Percentiles rank a stretch among this genome's conserved stretches.
Conservation (phyloP, 2,329 filamentous ascomycete genomes). For the Colletotrichum endophyticum region DNA sequence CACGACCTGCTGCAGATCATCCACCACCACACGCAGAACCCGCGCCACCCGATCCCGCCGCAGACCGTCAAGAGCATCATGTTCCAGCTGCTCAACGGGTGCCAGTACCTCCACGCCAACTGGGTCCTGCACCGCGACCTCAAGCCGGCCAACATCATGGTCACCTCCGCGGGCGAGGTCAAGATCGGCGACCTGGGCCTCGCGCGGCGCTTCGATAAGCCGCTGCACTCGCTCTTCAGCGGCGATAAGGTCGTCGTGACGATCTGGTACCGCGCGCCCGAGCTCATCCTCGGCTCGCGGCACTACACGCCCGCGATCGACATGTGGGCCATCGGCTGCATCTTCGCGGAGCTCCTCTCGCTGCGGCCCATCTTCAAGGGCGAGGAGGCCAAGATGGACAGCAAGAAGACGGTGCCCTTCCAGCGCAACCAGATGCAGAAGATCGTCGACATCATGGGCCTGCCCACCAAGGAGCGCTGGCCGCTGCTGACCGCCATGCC, state of each 20-base stretch:
- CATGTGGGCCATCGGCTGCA: constrained; percentile 97
- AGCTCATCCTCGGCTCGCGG: constrained; percentile 87
- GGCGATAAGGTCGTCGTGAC: constrained; percentile 99
- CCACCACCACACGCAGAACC: constrained; percentile 92
- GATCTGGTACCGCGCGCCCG: constrained; percentile 97
- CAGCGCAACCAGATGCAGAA: constrained; percentile 99
- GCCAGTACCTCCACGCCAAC: constrained; percentile 92
- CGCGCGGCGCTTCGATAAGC: constrained; percentile 92
- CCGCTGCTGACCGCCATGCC: constrained; percentile 84
- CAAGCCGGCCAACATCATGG: constrained; percentile 99
- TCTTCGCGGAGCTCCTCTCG: constrained; percentile 92
- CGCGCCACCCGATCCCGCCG: constrained; percentile 86
- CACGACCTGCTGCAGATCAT: constrained; percentile 98
- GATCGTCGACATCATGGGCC: constrained; percentile 94
- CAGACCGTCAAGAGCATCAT: constrained; percentile 91
- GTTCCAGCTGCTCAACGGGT: constrained; percentile 93
- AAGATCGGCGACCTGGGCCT: constrained; percentile 95
- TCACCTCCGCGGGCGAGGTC: constrained; percentile 86
- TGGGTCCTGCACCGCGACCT: constrained; percentile 98
- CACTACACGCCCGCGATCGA: constrained; percentile 98
- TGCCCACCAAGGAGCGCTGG: constrained; percentile 90
- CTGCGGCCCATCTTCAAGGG: constrained; percentile 97
- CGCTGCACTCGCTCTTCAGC: constrained; percentile 86
- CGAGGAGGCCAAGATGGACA: constrained; percentile 98
- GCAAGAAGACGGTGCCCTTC: constrained; percentile 96